Evolutionary conservation across 2,329 filamentous ascomycete species (phyloP), one percentile per base, ranked within the genome.

Genomic region (Fonsecaea monophora): DNA sequence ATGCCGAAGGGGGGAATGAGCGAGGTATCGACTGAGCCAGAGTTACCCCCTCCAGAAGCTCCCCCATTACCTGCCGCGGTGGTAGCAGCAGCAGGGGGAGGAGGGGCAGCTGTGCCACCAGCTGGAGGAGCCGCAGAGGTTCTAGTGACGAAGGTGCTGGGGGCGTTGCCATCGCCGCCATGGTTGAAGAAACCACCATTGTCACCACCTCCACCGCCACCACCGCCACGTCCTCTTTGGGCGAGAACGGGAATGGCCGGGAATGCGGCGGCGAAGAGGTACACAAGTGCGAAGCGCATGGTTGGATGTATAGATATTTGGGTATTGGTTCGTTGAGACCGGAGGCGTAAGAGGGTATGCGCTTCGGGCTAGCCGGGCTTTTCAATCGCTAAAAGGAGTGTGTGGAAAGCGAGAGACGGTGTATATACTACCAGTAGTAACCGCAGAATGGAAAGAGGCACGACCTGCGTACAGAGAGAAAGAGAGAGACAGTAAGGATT

Each of bases 1-100:
- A 71, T 68, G 7, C 63, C 67, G 25, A 67, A 71, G 6, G 67
- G 62, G n/a, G 69, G 69, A 53, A 69, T 69, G 12, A 69, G 67
- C 1, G 64, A 42, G 13, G 57, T 63, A 32, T 64, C 21, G 18
- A 71, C 62, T 4, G 66, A 34, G 37, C 59, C 67, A 32, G 58
- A 40, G 12, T 40, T 57, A 1, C 66, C 63, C 3, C 58, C 60
- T 15, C 53, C 53, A 53, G 48, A 21, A 21, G 30, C 21, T 40
- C 45, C 45, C 6, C 59, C 59, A 32, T 21, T 9, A 25, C 13
- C 21, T 32, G 38, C 38, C 8, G 50, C 40, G 25, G 34, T 53
- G 13, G 60, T 30, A 13, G 64, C 35, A 42, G 65, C 35, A 48
- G 50, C 53, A 18, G 63, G 25, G 34, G 60, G 25, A 38, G 63